Base-by-base conservation (phyloP, 208 protist species). In the Trypanosoma lewisi region DNA sequence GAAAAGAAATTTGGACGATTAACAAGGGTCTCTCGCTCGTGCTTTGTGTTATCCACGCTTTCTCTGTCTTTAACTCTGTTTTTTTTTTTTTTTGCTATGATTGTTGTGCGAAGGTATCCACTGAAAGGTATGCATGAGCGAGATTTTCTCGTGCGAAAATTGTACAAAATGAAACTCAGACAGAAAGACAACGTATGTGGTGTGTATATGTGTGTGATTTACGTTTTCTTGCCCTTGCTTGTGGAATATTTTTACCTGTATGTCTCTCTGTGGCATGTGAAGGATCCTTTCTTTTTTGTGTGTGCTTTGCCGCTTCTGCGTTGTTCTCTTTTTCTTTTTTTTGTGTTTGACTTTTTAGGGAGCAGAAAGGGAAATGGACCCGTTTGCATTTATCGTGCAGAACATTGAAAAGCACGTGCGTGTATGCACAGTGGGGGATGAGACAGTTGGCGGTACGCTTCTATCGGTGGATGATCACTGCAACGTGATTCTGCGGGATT, bases 401-500 rank as follows among this genome's bases (percentile, higher is more conserved):
- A 70, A 72, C 58, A 44, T 92, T n/a, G 62, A 84, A 19, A 60
- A 76, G 12, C 30, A 2, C 23, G 73, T 86, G 30, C 41, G 30
- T 41, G 80, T 86, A 21, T 47, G 54, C 48, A 64, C 75, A 31
- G 45, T 80, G 36, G 50, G 63, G 39, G 62, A 67, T 39, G 67
- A 67, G 16, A 62, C 28, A 23, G 63, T 52, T 2, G 37, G 42
- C 17, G 85, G 85, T 14, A 83, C 69, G n/a, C 66, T 92, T 47
- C 33, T 87, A 28, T 77, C 73, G 21, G 73, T 89, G 6, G 85
- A 92, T 61, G 85, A 92, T 28, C 67, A 85, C 25, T 78, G 80
- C 53, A 92, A 92, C 56, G 60, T 89, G 17, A 51, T 89, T 44
- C 16, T 92, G 54, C 47, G 69, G 54, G 47, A 77, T 59, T 91